Evolutionary conservation across 495 filamentous ascomycete genomes (phyloP).

Genomic region (Penicillium paradoxum): DNA sequence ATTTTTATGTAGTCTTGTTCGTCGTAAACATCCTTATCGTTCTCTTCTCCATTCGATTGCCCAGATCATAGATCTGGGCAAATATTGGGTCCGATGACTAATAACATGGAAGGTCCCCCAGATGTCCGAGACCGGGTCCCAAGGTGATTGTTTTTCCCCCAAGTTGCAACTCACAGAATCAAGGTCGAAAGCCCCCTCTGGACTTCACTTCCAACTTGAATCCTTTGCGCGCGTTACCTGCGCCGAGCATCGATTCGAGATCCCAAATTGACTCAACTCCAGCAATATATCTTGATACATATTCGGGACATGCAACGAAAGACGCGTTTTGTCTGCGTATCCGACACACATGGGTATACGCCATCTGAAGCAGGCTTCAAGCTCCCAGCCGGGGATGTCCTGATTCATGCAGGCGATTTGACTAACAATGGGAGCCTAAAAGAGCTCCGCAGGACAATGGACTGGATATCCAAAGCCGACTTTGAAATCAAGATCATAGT

Average conservation of each 20-base stretch:
- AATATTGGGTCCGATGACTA: slow-evolving; percentile 28
- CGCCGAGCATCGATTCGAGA: background rate
- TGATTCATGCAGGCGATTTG: slow-evolving; percentile 59
- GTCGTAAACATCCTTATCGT: background rate
- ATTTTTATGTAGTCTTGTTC: background rate
- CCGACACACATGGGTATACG: slow-evolving; percentile 56
- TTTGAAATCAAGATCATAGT: slow-evolving; percentile 56
- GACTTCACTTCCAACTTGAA: slow-evolving; percentile 1
- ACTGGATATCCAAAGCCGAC: slow-evolving; percentile 53
- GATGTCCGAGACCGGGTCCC: background rate
- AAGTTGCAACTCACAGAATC: background rate
- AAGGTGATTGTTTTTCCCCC: slow-evolving; percentile 12
- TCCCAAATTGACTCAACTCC: background rate
- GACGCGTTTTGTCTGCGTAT: slow-evolving; percentile 56
- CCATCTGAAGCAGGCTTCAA: slow-evolving; percentile 48
- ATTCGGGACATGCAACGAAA: slow-evolving; percentile 33
- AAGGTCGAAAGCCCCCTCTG: background rate
- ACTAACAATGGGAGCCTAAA: slow-evolving; percentile 52
- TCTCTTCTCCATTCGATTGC: background rate
- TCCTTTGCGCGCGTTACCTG: background rate
- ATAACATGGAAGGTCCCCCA: slow-evolving; percentile 15
- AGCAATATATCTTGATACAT: background rate
- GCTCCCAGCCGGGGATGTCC: slow-evolving; percentile 53
- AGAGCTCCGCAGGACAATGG: slow-evolving; percentile 49
- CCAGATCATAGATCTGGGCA: slow-evolving; percentile 8